Evolutionary conservation across 805 yeast genomes (phyloP).

Genomic region (Cyberlindnera americana): DNA sequence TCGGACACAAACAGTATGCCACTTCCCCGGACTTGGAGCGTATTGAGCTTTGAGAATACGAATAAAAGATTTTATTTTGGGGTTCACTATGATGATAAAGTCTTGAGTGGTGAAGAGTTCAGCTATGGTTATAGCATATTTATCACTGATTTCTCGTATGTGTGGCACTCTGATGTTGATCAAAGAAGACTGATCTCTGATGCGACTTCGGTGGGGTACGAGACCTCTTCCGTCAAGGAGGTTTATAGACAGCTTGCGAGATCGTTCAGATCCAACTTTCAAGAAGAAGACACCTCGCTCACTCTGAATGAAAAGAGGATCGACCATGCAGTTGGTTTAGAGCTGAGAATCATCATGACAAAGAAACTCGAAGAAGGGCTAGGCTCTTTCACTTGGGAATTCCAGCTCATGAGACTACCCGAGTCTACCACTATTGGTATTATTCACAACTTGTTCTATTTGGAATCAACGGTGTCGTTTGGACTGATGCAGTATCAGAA

Average conservation of each 20-base stretch:
- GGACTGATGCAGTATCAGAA: slow-evolving; percentile 21
- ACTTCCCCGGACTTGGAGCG: slow-evolving; percentile 17
- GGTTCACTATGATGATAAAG: slow-evolving; percentile 14
- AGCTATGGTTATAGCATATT: slow-evolving; percentile 9
- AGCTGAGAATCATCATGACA: slow-evolving; percentile 17
- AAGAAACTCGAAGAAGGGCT: slow-evolving; percentile 3
- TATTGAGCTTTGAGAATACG: slow-evolving; percentile 10
- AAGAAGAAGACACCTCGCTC: slow-evolving; percentile 6
- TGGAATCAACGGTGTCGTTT: slow-evolving; percentile 20
- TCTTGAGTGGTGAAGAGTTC: background rate
- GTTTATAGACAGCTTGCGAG: slow-evolving; percentile 15
- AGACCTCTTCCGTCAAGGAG: slow-evolving; percentile 8
- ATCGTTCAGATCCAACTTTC: slow-evolving; percentile 17
- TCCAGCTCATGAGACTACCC: slow-evolving; percentile 20
- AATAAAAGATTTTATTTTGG: slow-evolving; percentile 20
- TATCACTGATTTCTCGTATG: slow-evolving; percentile 23
- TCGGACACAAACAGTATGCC: background rate
- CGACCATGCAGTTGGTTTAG: slow-evolving; percentile 20
- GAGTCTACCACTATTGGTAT: slow-evolving; percentile 23
- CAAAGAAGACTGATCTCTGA: slow-evolving; percentile 14
- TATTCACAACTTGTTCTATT: slow-evolving; percentile 20
- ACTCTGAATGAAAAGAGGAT: slow-evolving; percentile 12
- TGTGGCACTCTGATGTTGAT: slow-evolving; percentile 25
- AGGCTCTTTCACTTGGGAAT: slow-evolving; percentile 21
- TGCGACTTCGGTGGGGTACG: slow-evolving; percentile 18